phyloP scores from a whole-genome alignment of 2,329 filamentous ascomycete genomes.

The Akanthomyces uredinophilus region DNA sequence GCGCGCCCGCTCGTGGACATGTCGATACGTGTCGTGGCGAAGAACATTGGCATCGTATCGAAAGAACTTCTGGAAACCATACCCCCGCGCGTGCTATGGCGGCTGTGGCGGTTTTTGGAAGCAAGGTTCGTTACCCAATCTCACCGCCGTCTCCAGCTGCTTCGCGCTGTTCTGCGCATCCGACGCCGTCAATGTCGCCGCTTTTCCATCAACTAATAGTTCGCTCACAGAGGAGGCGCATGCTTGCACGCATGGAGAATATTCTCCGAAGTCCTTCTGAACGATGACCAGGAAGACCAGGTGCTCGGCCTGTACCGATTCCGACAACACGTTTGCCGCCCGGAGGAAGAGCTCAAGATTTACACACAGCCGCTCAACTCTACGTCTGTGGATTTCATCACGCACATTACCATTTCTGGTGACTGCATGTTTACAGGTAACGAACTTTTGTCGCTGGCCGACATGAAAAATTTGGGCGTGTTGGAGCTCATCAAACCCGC shows the following conservation, averaged over 20 bases:
- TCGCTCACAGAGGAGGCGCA: background rate
- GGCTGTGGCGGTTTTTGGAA: conserved; percentile 36
- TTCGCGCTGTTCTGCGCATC: background rate
- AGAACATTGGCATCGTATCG: conserved; percentile 33
- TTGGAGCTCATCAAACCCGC: conserved; percentile 41
- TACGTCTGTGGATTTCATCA: conserved; percentile 33
- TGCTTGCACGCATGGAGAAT: conserved; percentile 38
- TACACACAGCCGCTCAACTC: conserved; percentile 36
- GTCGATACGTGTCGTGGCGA: conserved; percentile 32
- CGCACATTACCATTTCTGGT: conserved; percentile 36
- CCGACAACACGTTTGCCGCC: conserved; percentile 35
- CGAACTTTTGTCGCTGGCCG: conserved; percentile 37
- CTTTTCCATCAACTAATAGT: background rate
- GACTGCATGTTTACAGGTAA: conserved; percentile 30
- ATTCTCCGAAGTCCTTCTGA: conserved; percentile 30
- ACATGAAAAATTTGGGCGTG: conserved; percentile 42
- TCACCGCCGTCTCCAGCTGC: background rate
- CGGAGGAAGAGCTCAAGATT: conserved; percentile 27
- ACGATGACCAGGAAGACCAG: conserved; percentile 28
- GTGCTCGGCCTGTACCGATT: conserved; percentile 34
- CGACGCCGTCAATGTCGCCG: background rate
- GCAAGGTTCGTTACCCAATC: conserved; percentile 29
- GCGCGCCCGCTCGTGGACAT: conserved; percentile 36
- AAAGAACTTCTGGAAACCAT: conserved; percentile 29
- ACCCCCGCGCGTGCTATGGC: conserved; percentile 31